These are phyloP conservation scores for Tylopilus sp. DNA, from an alignment of 768 basidiomycete species.

Conservation along the genomic window DNA sequence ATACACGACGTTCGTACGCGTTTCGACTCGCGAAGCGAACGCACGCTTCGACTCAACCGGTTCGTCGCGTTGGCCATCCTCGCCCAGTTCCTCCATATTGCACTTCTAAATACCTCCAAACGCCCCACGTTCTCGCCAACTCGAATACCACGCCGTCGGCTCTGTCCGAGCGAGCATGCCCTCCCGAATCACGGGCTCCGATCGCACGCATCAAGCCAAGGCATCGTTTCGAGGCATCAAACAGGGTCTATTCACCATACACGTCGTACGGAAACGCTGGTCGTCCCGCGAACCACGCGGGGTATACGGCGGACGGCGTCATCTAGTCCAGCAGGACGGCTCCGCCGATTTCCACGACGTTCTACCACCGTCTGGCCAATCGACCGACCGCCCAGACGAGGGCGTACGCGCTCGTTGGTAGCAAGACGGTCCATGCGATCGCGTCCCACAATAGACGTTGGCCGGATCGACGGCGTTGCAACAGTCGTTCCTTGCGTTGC, in stretches of 20 bases:
- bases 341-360: slow-evolving; percentile 6
- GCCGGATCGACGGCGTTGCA: slow-evolving; percentile 72
- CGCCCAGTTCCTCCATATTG: too few species aligned
- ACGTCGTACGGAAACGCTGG: not conserved
- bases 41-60: not conserved
- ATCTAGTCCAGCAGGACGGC: not conserved
- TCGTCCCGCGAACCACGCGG: not conserved
- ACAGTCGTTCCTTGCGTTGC: slow-evolving; percentile 78
- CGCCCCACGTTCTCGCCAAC: too few species aligned
- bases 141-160: too few species aligned
- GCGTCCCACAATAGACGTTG: slow-evolving; percentile 80
- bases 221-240: too few species aligned
- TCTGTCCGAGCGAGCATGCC: too few species aligned
- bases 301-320: not conserved
- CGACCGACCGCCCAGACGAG: slow-evolving; percentile 57
- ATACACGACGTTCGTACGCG: too few species aligned
- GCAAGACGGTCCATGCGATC: slow-evolving; percentile 71
- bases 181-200: too few species aligned
- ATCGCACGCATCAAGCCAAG: too few species aligned
- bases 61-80: not conserved
- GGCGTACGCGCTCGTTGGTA: slow-evolving; percentile 56
- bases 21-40: not conserved
- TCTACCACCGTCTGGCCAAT: slow-evolving; percentile 51
- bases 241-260: not conserved
- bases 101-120: too few species aligned